A percentile compares a stretch with the other conserved stretches of the same genome.
Conservation (phyloP, 495 filamentous ascomycete species). For the Chaetomidium leptoderma region DNA sequence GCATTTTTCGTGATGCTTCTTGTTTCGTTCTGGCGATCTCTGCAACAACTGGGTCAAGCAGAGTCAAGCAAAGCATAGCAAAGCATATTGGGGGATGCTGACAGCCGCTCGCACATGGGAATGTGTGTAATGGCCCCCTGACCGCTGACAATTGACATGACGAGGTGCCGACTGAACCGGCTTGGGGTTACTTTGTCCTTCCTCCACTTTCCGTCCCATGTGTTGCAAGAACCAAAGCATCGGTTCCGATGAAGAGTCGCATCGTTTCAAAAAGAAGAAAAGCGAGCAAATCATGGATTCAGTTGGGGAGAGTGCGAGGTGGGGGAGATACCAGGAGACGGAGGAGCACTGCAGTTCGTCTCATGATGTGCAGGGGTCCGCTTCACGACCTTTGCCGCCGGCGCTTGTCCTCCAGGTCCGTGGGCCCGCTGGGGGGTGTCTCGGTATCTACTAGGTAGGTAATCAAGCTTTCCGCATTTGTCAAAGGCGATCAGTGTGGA, state of each 20-base stretch:
- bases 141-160: background rate
- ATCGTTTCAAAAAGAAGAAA: constrained; percentile 3
- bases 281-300: background rate
- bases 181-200: background rate
- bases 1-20: background rate
- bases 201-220: background rate
- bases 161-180: background rate
- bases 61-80: background rate
- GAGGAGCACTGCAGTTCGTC: constrained; percentile 1
- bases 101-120: background rate
- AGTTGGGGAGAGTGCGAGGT: background rate
- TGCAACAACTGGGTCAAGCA: background rate
- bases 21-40: constrained; percentile 17
- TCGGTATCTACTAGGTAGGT: background rate
- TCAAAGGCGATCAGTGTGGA: no score
- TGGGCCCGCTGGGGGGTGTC: background rate
- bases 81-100: background rate
- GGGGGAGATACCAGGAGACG: background rate
- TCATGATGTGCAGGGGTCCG: constrained; percentile 18
- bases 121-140: no score
- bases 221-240: background rate
- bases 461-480: background rate
- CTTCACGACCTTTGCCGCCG: constrained; percentile 1
- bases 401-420: background rate
- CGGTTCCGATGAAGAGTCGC: background rate